Evolutionary conservation across 225 moss, liverwort and hornwort species (phyloP), one percentile per base, ranked within the genome.

Genomic region (Takakia lepidozioides): DNA sequence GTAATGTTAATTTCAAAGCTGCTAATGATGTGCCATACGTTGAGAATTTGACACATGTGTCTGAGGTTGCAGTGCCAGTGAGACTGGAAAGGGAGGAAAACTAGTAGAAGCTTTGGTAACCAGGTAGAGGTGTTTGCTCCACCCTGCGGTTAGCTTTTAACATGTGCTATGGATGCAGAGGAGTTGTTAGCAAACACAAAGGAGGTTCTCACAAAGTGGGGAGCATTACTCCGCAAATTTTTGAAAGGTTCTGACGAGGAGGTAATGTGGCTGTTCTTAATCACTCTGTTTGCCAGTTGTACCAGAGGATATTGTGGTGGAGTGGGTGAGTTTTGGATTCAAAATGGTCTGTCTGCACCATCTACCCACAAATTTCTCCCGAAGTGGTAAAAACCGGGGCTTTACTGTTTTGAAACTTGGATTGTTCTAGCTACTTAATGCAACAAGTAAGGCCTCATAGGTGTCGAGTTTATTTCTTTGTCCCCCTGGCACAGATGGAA

Each of bases 161-260:
- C 19, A 4, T 58, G 43, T 26, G 24, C 27, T 17, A 25, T 0
- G 10, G 29, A 28, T 29, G 32, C 80, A 98, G 98, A 56, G 67
- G 87, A 85, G 37, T 63, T 98, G 65, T 60, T 91, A 43, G 24
- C 52, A 44, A 81, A 59, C 56, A 76, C 83, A 0, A 83, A 61
- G 46, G 54, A 75, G 5, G 87, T 98, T 35, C 4, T 88, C 17
- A 54, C 28, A 25, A 52, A 54, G 32, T 98, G 91, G 91, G 83
- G 87, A 18, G 55, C 83, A n/a, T 65, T 98, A 65, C 72, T 98
- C 18, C 69, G 27, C 29, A 76, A 73, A 52, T 98, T 83, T 69
- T 43, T 98, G 55, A 83, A 91, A 59, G 82, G 83, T 54, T 83
- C 87, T 37, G 98, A 98, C 36, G 91, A 98, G 52, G 87, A 91